Conservation (phyloP, 208 protist genomes). For the Crithidia expoeki region DNA sequence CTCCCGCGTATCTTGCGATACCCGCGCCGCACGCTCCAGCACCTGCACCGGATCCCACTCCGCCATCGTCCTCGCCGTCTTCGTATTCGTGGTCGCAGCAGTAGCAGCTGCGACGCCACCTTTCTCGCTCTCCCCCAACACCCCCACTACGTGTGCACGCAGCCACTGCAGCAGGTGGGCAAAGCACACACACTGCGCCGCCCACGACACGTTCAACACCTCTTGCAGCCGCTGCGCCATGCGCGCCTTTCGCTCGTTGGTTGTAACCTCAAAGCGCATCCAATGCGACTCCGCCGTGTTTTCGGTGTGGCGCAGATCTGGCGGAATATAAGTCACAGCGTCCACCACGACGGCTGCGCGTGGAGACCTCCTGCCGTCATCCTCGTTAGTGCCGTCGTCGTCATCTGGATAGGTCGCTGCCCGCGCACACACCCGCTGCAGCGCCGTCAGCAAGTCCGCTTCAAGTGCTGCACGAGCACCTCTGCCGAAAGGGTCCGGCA, state of each 20-base stretch:
- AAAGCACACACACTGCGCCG: conserved; percentile 27
- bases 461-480: conserved; percentile 46
- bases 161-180: conserved; percentile 28
- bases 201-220: conserved; percentile 33
- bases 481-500: conserved; percentile 21
- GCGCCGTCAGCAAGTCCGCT: conserved; percentile 40
- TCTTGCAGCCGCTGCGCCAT: conserved; percentile 53
- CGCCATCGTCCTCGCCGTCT: background rate
- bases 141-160: conserved; percentile 3
- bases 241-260: conserved; percentile 30
- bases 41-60: conserved; percentile 36
- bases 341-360: conserved; percentile 18
- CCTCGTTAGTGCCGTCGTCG: conserved; percentile 8
- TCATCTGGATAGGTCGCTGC: conserved; percentile 12
- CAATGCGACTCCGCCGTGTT: conserved; percentile 15
- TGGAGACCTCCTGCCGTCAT: background rate
- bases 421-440: conserved; percentile 30
- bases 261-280: conserved; percentile 41
- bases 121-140: background rate
- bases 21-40: conserved; percentile 27
- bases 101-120: background rate
- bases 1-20: conserved; percentile 18
- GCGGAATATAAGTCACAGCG: conserved; percentile 29
- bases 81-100: background rate
- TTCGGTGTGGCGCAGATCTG: background rate